A percentile compares a stretch with the other conserved stretches of the same genome.
Evolutionary conservation across 306 rosid genomes (phyloP).

Genomic region (Vachellia collinsii): DNA sequence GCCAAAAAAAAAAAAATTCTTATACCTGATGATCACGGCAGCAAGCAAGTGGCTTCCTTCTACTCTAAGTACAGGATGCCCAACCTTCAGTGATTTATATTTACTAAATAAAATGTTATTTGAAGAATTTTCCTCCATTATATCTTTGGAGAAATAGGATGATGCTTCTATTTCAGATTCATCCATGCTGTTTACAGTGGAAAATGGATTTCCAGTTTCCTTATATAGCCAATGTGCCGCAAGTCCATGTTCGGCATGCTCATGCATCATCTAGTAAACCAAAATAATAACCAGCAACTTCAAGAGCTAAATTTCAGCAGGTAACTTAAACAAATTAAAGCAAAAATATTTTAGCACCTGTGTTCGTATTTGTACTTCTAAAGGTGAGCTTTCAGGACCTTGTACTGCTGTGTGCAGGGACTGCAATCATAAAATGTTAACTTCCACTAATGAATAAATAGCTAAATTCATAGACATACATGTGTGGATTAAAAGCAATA

Average conservation of each 20-base stretch:
- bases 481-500: slow-evolving; percentile 22
- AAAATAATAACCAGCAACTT: slow-evolving; percentile 30
- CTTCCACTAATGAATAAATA: slow-evolving; percentile 28
- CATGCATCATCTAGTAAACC: slow-evolving; percentile 83
- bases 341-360: slow-evolving; percentile 58
- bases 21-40: slow-evolving; percentile 81
- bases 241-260: slow-evolving; percentile 94
- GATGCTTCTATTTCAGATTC: slow-evolving; percentile 64
- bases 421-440: slow-evolving; percentile 54
- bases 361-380: slow-evolving; percentile 98
- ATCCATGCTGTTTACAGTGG: slow-evolving; percentile 52
- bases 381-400: slow-evolving; percentile 89
- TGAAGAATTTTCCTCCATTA: slow-evolving; percentile 58
- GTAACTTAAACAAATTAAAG: slow-evolving; percentile 28
- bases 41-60: slow-evolving; percentile 96
- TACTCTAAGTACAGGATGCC: slow-evolving; percentile 95
- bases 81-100: slow-evolving; percentile 73
- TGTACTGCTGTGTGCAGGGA: slow-evolving; percentile 96
- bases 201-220: slow-evolving; percentile 70
- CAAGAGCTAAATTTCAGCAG: slow-evolving; percentile 28
- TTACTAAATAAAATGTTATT: slow-evolving; percentile 51
- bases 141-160: slow-evolving; percentile 60
- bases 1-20: slow-evolving; percentile 4
- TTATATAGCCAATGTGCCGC: slow-evolving; percentile 99
- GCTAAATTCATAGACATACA: slow-evolving; percentile 28